phyloP scores from a whole-genome alignment of 2,329 filamentous ascomycete genomes.

The Fusarium praegraminearum region DNA sequence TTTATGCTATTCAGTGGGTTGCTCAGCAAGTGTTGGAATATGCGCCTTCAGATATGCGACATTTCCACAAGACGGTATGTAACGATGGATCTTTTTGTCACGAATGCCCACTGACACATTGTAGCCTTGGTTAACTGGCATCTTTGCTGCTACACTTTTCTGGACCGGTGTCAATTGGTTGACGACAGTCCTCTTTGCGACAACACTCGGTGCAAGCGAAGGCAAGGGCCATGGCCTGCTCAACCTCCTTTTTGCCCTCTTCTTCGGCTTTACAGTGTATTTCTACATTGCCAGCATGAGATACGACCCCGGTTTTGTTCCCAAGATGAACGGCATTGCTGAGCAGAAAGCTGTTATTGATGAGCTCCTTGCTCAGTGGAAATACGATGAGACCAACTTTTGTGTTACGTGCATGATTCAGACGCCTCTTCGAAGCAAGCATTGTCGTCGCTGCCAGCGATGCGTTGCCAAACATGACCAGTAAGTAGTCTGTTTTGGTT shows the following conservation, averaged over 20 bases:
- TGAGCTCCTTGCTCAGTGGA: constrained; percentile 84
- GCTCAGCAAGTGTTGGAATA: constrained; percentile 83
- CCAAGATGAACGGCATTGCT: constrained; percentile 87
- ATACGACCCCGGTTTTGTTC: constrained; percentile 91
- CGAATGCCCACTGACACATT: constrained; percentile 13
- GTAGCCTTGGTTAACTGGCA: constrained; percentile 90
- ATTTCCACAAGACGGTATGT: constrained; percentile 87
- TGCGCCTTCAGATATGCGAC: constrained; percentile 88
- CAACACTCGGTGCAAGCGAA: constrained; percentile 34
- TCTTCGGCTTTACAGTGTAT: constrained; percentile 77
- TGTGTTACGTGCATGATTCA: constrained; percentile 96
- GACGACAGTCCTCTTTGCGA: constrained; percentile 65
- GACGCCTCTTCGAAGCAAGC: constrained; percentile 92
- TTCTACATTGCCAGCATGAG: constrained; percentile 91
- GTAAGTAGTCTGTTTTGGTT: constrained; percentile 63
- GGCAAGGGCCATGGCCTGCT: constrained; percentile 70
- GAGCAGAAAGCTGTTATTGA: constrained; percentile 92
- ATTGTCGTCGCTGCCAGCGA: constrained; percentile 89
- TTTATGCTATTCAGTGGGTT: constrained; percentile 79
- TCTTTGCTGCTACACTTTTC: constrained; percentile 90
- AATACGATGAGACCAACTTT: constrained; percentile 94
- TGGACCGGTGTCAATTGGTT: constrained; percentile 83
- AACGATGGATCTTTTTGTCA: no score
- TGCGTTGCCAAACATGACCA: constrained; percentile 98
- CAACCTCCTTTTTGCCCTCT: constrained; percentile 79